Base-by-base conservation (phyloP, 371 early-diverging fungal species). In the Mycotypha africana region DNA sequence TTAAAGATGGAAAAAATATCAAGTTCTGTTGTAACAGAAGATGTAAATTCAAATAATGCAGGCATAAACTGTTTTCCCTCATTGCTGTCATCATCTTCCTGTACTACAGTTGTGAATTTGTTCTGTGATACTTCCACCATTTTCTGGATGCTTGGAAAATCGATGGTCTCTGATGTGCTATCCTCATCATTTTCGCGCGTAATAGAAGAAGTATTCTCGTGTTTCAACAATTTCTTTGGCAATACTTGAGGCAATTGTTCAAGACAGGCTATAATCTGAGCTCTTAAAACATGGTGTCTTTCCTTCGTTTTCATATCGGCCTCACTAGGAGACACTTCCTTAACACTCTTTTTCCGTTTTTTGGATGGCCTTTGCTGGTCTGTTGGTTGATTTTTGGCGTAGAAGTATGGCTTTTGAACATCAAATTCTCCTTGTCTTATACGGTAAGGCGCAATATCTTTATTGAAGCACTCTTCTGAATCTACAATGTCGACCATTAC, bases 1-100 rank as follows among this genome's bases (percentile, higher is more conserved):
- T 65, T 49, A 32, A 68, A 73, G 15, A 67, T 42, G 32, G 65
- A 58, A 37, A 66, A 56, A 4, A 55, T 38, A 26, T 67, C 67
- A 31, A 67, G 28, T 5, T 45, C 47, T 44, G 23, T 44, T 19
- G 42, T 45, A 23, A 34, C 16, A 15, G 42, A 31, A 26, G 20
- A 21, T 9, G 31, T 7, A 32, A 51, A 25, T 14, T 35, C 25
- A 32, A 21, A 43, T n/a, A n/a, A n/a, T n/a, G n/a, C n/a, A n/a
- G n/a, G n/a, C n/a, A n/a, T n/a, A n/a, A n/a, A n/a, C n/a, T n/a
- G n/a, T n/a, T n/a, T 11, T 16, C 30, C 14, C 25, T 15, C 3
- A 16, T 10, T 17, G 37, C 31, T 10, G n/a, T n/a, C 15, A 28
- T 11, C 14, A 11, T n/a, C 28, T 24, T 40, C 38, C 9, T 45